Conservation (phyloP, 2,329 filamentous ascomycete species). For the Stachybotrys elegans region DNA sequence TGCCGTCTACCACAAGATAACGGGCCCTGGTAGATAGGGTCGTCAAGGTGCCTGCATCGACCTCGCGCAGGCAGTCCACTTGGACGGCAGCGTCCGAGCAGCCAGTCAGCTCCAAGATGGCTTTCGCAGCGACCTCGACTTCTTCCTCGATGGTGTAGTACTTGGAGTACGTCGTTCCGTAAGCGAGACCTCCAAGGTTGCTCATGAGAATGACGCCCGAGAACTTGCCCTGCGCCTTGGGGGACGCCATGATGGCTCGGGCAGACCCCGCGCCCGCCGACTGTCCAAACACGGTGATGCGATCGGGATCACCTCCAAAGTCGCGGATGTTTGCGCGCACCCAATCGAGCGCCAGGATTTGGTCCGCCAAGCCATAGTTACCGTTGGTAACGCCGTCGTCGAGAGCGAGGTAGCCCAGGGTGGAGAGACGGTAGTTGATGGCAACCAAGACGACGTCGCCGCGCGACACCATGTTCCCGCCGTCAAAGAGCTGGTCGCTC, state of each 20-base stretch:
- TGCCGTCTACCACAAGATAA: slow-evolving; percentile 1
- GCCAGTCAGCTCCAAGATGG: background rate
- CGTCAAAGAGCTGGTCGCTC: slow-evolving; percentile 1
- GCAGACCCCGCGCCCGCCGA: slow-evolving; percentile 1
- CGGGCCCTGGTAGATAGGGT: background rate
- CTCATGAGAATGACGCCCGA: slow-evolving; percentile 1
- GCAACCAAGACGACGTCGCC: slow-evolving; percentile 2
- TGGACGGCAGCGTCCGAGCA: background rate
- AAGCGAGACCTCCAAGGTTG: background rate
- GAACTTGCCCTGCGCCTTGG: background rate
- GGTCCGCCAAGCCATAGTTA: slow-evolving; percentile 2
- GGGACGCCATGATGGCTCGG: slow-evolving; percentile 1
- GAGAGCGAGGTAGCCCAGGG: slow-evolving; percentile 1
- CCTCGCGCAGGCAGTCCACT: slow-evolving; percentile 1
- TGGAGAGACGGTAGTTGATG: background rate
- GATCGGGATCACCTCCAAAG: background rate
- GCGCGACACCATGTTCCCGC: slow-evolving; percentile 1
- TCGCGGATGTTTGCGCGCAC: slow-evolving; percentile 1
- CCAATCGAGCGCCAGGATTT: background rate
- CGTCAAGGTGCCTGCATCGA: background rate
- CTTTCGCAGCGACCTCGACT: background rate
- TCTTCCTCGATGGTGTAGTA: slow-evolving; percentile 3
- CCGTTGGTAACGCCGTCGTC: slow-evolving; percentile 3
- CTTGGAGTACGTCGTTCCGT: slow-evolving; percentile 1
- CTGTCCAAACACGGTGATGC: slow-evolving; percentile 2